Conservation (phyloP, 371 early-diverging fungal genomes). For the Rhizopus delemar region DNA sequence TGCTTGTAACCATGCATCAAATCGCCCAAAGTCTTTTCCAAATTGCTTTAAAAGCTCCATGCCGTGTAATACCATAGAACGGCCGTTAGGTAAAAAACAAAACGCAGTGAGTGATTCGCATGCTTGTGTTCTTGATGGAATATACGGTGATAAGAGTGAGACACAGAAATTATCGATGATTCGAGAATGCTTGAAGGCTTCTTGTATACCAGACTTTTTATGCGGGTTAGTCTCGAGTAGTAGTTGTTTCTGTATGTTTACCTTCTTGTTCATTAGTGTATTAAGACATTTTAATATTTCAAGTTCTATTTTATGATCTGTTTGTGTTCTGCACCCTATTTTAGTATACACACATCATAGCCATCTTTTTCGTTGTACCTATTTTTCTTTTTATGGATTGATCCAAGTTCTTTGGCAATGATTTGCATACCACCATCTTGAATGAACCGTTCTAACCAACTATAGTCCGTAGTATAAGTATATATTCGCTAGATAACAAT, state of each 20-base stretch:
- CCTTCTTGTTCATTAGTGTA: constrained; percentile 71
- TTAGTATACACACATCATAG: neutral
- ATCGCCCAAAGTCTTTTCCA: constrained; percentile 53
- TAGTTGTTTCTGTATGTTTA: constrained; percentile 14
- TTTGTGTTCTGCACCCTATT: constrained; percentile 50
- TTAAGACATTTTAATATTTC: constrained; percentile 83
- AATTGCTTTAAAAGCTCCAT: constrained; percentile 55
- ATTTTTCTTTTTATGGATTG: constrained; percentile 46
- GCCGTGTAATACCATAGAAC: constrained; percentile 38
- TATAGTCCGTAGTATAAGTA: constrained; percentile 2
- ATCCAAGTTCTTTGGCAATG: constrained; percentile 62
- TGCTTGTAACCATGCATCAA: constrained; percentile 75
- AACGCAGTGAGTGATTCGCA: constrained; percentile 81
- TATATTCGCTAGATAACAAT: neutral
- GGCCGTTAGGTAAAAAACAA: constrained; percentile 70
- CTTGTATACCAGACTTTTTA: constrained; percentile 43
- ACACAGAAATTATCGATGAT: constrained; percentile 71
- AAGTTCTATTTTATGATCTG: constrained; percentile 71
- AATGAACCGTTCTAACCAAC: constrained; percentile 66
- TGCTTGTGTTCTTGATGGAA: constrained; percentile 73
- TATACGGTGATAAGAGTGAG: constrained; percentile 78
- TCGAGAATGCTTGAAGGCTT: constrained; percentile 47
- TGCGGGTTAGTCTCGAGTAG: neutral
- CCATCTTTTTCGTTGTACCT: constrained; percentile 26
- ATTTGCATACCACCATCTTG: constrained; percentile 68